Conservation (phyloP, 2,329 filamentous ascomycete species). For the Cadophora luteo-olivacea region DNA sequence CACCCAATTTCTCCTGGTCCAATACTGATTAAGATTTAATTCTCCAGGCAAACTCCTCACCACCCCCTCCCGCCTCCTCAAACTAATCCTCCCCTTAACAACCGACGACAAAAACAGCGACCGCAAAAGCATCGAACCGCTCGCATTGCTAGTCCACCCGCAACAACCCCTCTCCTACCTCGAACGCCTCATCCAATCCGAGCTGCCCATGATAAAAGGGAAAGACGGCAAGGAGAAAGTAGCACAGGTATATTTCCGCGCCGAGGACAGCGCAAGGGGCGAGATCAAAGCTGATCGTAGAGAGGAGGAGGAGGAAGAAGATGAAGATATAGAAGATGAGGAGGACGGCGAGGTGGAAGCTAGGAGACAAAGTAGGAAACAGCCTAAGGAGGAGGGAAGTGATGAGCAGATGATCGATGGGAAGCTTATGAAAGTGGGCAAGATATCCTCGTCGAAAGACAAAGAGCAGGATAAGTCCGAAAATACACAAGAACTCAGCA, state of each 20-base stretch:
- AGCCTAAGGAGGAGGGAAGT: conserved; percentile 49
- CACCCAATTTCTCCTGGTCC: not conserved
- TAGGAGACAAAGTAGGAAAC: conserved; percentile 36
- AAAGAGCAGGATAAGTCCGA: conserved; percentile 30
- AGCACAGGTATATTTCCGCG: conserved; percentile 79
- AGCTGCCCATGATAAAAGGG: conserved; percentile 70
- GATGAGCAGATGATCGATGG: conserved; percentile 59
- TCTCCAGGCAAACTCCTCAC: conserved; percentile 75
- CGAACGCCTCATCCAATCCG: conserved; percentile 86
- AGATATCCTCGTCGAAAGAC: conserved; percentile 40
- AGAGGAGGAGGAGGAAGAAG: conserved; percentile 46
- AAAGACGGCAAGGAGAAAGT: conserved; percentile 71
- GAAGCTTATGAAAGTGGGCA: conserved; percentile 47
- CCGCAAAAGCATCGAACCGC: conserved; percentile 77
- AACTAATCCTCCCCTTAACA: conserved; percentile 78
- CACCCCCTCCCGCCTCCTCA: conserved; percentile 80
- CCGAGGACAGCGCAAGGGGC: conserved; percentile 74
- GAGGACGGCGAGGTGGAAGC: conserved; percentile 27
- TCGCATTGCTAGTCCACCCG: conserved; percentile 85
- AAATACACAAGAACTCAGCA: not conserved
- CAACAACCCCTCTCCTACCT: conserved; percentile 92
- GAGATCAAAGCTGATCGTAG: conserved; percentile 50
- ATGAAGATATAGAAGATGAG: conserved; percentile 45
- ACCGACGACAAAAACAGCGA: conserved; percentile 64
- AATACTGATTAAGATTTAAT: not conserved